A percentile compares a stretch with the other conserved stretches of the same genome.
These are phyloP conservation scores for Globisporangium nodosum DNA, from an alignment of 352 stramenopile species.

Conservation along the genomic window DNA sequence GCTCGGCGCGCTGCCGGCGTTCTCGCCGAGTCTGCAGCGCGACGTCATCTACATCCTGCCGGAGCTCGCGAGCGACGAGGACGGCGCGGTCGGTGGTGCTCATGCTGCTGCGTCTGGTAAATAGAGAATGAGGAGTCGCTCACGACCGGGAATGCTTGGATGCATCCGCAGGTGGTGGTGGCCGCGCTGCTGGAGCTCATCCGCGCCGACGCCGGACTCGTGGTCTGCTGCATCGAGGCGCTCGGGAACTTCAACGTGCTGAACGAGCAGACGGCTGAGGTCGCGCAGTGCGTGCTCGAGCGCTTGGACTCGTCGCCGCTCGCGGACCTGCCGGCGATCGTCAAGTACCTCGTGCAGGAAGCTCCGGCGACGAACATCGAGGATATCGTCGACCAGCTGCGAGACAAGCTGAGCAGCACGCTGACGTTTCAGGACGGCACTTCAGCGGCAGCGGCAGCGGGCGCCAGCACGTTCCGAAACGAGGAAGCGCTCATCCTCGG, in stretches of 20 bases:
- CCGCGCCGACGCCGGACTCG: constrained; percentile 32
- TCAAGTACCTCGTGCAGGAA: constrained; percentile 61
- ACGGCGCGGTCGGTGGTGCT: constrained; percentile 12
- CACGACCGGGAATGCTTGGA: not conserved
- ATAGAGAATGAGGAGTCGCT: not conserved
- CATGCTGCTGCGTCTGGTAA: not conserved
- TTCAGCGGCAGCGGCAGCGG: not conserved
- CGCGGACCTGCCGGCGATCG: constrained; percentile 41
- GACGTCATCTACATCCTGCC: constrained; percentile 68
- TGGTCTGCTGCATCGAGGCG: constrained; percentile 54
- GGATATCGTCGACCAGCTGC: constrained; percentile 30
- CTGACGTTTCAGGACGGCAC: constrained; percentile 18
- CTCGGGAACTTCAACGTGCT: constrained; percentile 58
- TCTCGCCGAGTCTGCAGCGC: constrained; percentile 37
- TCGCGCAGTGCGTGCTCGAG: constrained; percentile 40
- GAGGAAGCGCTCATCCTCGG: constrained; percentile 46
- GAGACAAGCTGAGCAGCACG: constrained; percentile 45
- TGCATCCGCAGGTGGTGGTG: constrained; percentile 27
- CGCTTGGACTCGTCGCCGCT: constrained; percentile 43
- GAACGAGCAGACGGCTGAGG: constrained; percentile 29
- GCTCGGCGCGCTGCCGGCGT: constrained; percentile 34
- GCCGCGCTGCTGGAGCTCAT: constrained; percentile 52
- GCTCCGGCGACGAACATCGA: constrained; percentile 27
- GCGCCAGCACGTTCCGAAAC: constrained; percentile 10
- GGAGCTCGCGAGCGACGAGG: constrained; percentile 49